A percentile compares a stretch with the other conserved stretches of the same genome.
Evolutionary conservation across 2,329 filamentous ascomycete genomes (phyloP).

Genomic region (Geoglossum cookeanum): DNA sequence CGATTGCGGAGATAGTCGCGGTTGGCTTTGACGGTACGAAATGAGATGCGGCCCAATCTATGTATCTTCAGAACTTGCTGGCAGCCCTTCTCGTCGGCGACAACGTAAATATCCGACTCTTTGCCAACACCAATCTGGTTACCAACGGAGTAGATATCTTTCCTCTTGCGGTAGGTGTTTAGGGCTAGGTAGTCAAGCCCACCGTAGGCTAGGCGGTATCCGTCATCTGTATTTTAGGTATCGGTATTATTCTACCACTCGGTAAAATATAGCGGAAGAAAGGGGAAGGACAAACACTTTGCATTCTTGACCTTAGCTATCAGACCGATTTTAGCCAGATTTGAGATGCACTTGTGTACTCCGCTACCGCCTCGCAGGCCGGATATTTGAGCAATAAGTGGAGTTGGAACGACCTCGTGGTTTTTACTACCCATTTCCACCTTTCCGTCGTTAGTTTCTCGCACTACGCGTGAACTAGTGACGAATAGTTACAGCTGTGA

Average conservation of each 20-base stretch:
- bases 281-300: constrained; percentile 36
- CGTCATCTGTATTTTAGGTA: constrained; percentile 43
- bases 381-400: constrained; percentile 68
- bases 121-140: constrained; percentile 93
- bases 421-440: constrained; percentile 89
- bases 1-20: constrained; percentile 82
- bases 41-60: constrained; percentile 84
- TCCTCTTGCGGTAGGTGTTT: constrained; percentile 65
- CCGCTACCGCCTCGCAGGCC: constrained; percentile 60
- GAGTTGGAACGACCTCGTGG: constrained; percentile 88
- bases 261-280: neutral
- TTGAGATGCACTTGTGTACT: constrained; percentile 74
- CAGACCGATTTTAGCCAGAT: constrained; percentile 75
- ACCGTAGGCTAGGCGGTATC: constrained; percentile 90
- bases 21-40: constrained; percentile 89
- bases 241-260: neutral
- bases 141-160: constrained; percentile 76
- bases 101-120: constrained; percentile 91
- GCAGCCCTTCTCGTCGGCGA: constrained; percentile 57
- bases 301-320: constrained; percentile 90
- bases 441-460: constrained; percentile 26
- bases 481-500: constrained; percentile 55
- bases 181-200: constrained; percentile 95
- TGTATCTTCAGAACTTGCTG: constrained; percentile 91
- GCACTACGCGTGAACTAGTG: constrained; percentile 18